phyloP scores from a whole-genome alignment of 139 green algal genomes.

The Chlamydomonas urium region DNA sequence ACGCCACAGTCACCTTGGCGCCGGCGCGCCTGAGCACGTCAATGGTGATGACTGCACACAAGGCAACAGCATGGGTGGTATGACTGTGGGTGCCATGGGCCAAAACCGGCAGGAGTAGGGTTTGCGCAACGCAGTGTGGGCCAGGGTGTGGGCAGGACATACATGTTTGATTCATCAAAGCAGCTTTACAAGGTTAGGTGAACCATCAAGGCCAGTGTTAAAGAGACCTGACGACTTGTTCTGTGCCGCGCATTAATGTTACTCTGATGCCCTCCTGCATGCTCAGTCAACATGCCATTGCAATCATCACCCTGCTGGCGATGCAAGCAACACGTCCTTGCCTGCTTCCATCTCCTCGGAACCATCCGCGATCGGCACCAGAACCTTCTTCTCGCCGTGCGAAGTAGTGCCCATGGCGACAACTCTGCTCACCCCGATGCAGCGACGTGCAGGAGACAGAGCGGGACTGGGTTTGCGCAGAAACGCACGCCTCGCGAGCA shows the following conservation, averaged over 20 bases:
- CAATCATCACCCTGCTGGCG: neutral
- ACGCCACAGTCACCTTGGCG: slow-evolving; percentile 70
- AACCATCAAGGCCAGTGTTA: neutral
- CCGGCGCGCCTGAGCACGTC: slow-evolving; percentile 4
- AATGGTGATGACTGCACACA: neutral
- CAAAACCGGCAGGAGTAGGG: neutral
- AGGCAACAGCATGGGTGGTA: too few species aligned
- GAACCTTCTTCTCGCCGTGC: slow-evolving; percentile 47
- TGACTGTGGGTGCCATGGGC: too few species aligned
- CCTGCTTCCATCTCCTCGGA: slow-evolving; percentile 89
- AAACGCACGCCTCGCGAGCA: too few species aligned
- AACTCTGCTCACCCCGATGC: too few species aligned
- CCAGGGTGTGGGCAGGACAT: too few species aligned
- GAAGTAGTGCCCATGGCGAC: too few species aligned
- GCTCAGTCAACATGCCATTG: neutral
- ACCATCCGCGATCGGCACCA: slow-evolving; percentile 82
- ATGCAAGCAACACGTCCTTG: slow-evolving; percentile 72
- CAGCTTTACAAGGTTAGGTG: neutral
- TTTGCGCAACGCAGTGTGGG: too few species aligned
- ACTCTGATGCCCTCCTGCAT: neutral
- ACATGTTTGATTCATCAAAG: neutral
- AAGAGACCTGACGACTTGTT: neutral
- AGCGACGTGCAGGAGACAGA: too few species aligned
- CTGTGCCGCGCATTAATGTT: slow-evolving; percentile 1
- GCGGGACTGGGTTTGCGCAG: too few species aligned